Evolutionary conservation across 805 yeast genomes (phyloP).

Genomic region (Yamadazyma takamatsuzukensis): DNA sequence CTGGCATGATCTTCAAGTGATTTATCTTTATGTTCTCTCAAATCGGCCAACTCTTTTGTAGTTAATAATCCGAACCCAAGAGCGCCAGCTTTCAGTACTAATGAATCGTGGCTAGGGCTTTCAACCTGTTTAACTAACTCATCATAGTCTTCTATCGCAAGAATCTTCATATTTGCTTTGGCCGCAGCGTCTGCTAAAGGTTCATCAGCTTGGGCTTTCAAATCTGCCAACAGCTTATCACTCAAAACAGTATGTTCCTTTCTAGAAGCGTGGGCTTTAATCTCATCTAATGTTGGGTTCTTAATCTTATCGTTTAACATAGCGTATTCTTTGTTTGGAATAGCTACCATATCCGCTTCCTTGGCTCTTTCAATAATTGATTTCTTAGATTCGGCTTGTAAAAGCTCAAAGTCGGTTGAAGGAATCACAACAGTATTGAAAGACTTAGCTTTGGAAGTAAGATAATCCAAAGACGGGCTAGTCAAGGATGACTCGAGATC

Average conservation of each 20-base stretch:
- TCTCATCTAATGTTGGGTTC: conserved; percentile 3
- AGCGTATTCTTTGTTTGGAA: conserved; percentile 14
- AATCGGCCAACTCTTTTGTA: conserved; percentile 6
- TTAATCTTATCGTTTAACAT: conserved; percentile 8
- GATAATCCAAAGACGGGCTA: conserved; percentile 3
- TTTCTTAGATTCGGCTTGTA: conserved; percentile 1
- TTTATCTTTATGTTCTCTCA: conserved; percentile 6
- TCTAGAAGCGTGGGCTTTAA: not conserved
- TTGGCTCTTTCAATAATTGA: conserved; percentile 1
- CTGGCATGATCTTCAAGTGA: conserved; percentile 11
- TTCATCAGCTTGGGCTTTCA: conserved; percentile 9
- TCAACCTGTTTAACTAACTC: conserved; percentile 12
- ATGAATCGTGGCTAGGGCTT: conserved; percentile 8
- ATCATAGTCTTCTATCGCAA: conserved; percentile 20
- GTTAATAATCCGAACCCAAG: conserved; percentile 10
- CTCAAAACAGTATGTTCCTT: not conserved
- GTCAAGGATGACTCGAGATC: conserved; percentile 2
- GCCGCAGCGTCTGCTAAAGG: conserved; percentile 7
- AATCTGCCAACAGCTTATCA: not conserved
- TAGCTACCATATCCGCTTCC: conserved; percentile 16
- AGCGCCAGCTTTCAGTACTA: conserved; percentile 10
- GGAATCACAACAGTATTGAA: conserved; percentile 1
- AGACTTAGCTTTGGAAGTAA: conserved; percentile 2
- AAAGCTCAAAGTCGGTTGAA: conserved; percentile 1
- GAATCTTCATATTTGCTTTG: conserved; percentile 3